Evolutionary conservation across 129 eudicot genomes (phyloP).

Genomic region (Lonicera japonica): DNA sequence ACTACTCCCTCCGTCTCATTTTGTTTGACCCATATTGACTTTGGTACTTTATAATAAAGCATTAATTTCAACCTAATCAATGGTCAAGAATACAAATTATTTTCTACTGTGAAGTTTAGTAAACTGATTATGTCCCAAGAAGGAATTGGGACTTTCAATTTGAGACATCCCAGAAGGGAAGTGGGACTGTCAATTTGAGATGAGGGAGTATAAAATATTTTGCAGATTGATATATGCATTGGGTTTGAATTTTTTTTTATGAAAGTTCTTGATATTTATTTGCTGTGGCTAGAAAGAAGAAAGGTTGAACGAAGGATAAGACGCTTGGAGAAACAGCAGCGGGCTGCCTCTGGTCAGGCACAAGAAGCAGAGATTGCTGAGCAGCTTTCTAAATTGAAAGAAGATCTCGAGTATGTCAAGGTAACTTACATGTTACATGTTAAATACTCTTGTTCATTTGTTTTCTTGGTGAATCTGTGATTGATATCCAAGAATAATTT

Average conservation of each 20-base stretch:
- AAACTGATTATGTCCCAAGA: too few relatives aligned
- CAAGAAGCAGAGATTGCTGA: constrained; percentile 63
- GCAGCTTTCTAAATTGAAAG: constrained; percentile 69
- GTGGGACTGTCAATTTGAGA: too few relatives aligned
- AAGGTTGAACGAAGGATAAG: constrained; percentile 80
- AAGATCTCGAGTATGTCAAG: constrained; percentile 94
- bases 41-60: too few relatives aligned
- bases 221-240: neutral
- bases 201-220: constrained; percentile 1
- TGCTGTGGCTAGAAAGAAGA: constrained; percentile 65
- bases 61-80: too few relatives aligned
- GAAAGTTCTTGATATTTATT: neutral
- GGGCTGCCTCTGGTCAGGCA: constrained; percentile 52
- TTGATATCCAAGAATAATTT: neutral
- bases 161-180: too few relatives aligned
- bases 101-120: too few relatives aligned
- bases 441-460: neutral
- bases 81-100: too few relatives aligned
- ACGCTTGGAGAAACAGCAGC: constrained; percentile 84
- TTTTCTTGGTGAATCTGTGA: neutral
- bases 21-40: too few relatives aligned
- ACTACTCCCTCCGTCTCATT: too few relatives aligned
- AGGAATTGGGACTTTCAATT: too few relatives aligned
- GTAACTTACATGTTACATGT: constrained; percentile 33
- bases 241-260: neutral